Percentiles rank a stretch among this genome's conserved stretches.
Evolutionary conservation across 495 filamentous ascomycete species (phyloP).

Genomic region (Penicillium pulvis): DNA sequence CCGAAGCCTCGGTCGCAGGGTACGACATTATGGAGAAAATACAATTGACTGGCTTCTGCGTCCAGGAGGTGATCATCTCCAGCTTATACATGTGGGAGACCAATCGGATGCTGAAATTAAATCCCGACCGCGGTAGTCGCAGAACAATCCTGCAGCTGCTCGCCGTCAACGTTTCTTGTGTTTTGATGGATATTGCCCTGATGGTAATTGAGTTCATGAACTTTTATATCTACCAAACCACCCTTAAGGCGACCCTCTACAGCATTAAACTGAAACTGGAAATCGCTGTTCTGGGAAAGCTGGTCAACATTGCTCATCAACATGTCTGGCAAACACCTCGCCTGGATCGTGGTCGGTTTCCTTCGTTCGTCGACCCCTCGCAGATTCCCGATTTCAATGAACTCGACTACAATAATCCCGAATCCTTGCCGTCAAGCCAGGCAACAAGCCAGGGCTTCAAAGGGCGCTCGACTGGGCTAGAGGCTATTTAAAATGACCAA

Average conservation of each 20-base stretch:
- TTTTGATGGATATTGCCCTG: conserved; percentile 34
- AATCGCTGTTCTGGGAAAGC: conserved; percentile 31
- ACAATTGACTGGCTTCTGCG: conserved; percentile 32
- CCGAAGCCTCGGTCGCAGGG: conserved; percentile 19
- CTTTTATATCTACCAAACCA: conserved; percentile 35
- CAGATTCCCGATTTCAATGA: conserved; percentile 23
- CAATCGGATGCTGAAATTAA: conserved; percentile 30
- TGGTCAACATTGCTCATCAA: conserved; percentile 34
- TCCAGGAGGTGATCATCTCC: conserved; percentile 35
- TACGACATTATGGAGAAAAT: conserved; percentile 36
- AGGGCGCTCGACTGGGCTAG: conserved; percentile 17
- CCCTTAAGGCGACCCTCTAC: conserved; percentile 33
- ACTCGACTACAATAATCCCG: conserved; percentile 23
- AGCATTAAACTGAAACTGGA: conserved; percentile 35
- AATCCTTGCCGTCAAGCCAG: conserved; percentile 18
- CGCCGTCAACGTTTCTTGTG: conserved; percentile 33
- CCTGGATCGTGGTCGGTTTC: conserved; percentile 19
- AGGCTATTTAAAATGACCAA: conserved; percentile 19
- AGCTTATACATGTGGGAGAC: conserved; percentile 35
- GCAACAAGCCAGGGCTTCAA: conserved; percentile 13
- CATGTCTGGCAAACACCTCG: conserved; percentile 26
- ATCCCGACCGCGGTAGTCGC: conserved; percentile 27
- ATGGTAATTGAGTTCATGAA: conserved; percentile 36
- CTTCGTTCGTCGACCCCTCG: conserved; percentile 30
- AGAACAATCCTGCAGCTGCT: conserved; percentile 33